Conservation (phyloP, 768 basidiomycete species). For the Steccherinum ochraceum region DNA sequence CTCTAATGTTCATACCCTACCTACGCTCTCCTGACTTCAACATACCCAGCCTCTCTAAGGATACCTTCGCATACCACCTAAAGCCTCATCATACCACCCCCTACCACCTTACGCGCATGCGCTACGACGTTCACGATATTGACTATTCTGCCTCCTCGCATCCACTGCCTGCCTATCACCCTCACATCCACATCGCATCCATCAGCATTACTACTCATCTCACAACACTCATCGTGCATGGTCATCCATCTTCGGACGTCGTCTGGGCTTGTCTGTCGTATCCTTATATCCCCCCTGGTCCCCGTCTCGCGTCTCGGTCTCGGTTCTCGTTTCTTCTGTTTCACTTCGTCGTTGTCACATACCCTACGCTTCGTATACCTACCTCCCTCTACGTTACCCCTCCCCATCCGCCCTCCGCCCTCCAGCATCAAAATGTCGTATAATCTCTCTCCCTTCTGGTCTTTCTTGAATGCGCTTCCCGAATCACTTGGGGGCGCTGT, state of each 20-base stretch:
- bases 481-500: not conserved
- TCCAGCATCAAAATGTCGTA: not conserved
- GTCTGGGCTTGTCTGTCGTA: not conserved
- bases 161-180: not conserved
- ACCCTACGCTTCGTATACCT: not conserved
- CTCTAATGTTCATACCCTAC: not conserved
- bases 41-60: not conserved
- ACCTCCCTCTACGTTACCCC: not conserved
- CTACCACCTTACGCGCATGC: not conserved
- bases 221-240: too few relatives aligned
- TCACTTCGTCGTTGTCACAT: too few relatives aligned
- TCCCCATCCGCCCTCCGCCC: not conserved
- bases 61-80: not conserved
- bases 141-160: not conserved
- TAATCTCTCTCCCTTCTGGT: not conserved
- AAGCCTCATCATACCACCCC: not conserved
- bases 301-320: not conserved
- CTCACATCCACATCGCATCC: not conserved
- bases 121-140: not conserved
- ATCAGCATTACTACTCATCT: too few relatives aligned
- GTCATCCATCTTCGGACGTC: not conserved
- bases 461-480: not conserved
- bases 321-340: too few relatives aligned
- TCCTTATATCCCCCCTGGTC: not conserved
- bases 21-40: too few relatives aligned